A percentile compares a stretch with the other conserved stretches of the same genome.
Evolutionary conservation across 352 stramenopile species (phyloP).

Genomic region (Pythium myriotylum): DNA sequence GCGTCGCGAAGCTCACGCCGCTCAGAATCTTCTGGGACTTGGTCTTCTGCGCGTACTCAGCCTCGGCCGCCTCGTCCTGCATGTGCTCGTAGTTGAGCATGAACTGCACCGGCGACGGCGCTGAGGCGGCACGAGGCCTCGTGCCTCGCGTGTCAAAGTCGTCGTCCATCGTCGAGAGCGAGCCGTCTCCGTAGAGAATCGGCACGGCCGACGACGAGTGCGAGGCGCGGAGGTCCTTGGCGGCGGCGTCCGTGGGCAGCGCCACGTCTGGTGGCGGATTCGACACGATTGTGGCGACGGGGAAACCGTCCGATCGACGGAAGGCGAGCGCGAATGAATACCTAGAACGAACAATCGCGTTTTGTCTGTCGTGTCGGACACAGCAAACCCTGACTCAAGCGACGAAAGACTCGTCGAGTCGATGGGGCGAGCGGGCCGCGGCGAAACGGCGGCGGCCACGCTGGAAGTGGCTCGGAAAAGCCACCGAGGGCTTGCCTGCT

Average conservation of each 20-base stretch:
- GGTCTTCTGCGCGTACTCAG: constrained; percentile 21
- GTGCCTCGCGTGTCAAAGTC: not conserved
- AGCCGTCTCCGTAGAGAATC: constrained; percentile 16
- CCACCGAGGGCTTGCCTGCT: too few relatives aligned
- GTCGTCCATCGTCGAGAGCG: constrained; percentile 17
- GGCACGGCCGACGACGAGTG: constrained; percentile 20
- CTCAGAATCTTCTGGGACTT: constrained; percentile 1
- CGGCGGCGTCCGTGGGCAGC: not conserved
- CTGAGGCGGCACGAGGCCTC: not conserved
- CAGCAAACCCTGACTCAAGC: too few relatives aligned
- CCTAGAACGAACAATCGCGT: too few relatives aligned
- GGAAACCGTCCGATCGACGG: not conserved
- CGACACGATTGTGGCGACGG: not conserved
- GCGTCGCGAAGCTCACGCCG: constrained; percentile 13
- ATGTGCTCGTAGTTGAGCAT: constrained; percentile 29
- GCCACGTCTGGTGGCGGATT: not conserved
- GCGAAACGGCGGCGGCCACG: too few relatives aligned
- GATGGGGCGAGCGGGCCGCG: too few relatives aligned
- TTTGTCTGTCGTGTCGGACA: too few relatives aligned
- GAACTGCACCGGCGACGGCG: constrained; percentile 23
- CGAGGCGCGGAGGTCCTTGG: constrained; percentile 2
- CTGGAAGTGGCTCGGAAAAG: too few relatives aligned
- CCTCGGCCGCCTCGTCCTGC: constrained; percentile 27
- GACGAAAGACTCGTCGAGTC: too few relatives aligned
- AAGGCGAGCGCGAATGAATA: not conserved